Conservation (phyloP, 495 filamentous ascomycete species). For the Mytilinidion resinicola region DNA sequence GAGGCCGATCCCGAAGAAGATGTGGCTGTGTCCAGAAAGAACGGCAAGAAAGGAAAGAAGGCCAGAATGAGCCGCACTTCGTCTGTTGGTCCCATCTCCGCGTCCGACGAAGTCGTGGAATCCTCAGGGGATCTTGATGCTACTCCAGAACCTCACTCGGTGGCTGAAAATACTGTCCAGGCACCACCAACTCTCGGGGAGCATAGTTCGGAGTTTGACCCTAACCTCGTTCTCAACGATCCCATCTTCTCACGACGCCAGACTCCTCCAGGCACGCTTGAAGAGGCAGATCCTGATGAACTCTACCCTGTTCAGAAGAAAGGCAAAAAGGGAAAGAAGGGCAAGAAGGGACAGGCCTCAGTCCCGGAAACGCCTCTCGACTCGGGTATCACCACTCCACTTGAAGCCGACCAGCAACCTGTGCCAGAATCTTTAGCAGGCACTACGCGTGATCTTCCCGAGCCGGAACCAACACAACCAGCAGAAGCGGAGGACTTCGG, state of each 20-base stretch:
- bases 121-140: no score
- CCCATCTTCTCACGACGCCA: constrained; percentile 25
- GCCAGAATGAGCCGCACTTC: constrained; percentile 13
- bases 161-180: no score
- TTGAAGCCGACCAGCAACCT: not conserved
- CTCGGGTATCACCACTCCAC: not conserved
- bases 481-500: constrained; percentile 1
- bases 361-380: constrained; percentile 11
- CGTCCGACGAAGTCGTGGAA: no score
- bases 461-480: not conserved
- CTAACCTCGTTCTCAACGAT: constrained; percentile 32
- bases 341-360: constrained; percentile 22
- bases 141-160: no score
- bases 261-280: constrained; percentile 25
- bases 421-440: not conserved
- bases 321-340: constrained; percentile 25
- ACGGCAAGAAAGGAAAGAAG: constrained; percentile 17
- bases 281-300: constrained; percentile 34
- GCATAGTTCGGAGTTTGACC: constrained; percentile 31
- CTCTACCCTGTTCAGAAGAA: constrained; percentile 24
- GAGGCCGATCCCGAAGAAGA: constrained; percentile 24
- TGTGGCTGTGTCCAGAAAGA: constrained; percentile 3
- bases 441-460: no score
- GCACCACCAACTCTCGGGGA: no score
- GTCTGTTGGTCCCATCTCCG: not conserved